These are phyloP conservation scores for Shiraia sp. DNA, from an alignment of 2,329 filamentous ascomycete genomes.

Conservation along the genomic window DNA sequence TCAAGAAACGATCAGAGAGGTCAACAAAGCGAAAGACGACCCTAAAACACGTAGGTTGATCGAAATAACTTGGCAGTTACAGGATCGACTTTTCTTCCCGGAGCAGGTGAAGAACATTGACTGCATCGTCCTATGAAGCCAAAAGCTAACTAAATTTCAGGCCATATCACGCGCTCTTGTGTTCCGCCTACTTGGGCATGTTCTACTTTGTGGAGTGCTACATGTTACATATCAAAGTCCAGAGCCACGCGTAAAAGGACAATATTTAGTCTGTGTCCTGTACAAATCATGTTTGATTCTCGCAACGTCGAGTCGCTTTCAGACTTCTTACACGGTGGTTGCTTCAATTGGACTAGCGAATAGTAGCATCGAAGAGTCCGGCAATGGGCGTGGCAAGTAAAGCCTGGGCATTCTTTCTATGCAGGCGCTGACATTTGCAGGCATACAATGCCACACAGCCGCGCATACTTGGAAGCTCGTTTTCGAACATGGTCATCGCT, in stretches of 20 bases:
- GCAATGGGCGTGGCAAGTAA: constrained; percentile 70
- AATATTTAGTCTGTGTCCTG: constrained; percentile 84
- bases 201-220: constrained; percentile 79
- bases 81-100: constrained; percentile 77
- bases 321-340: constrained; percentile 71
- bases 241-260: constrained; percentile 65
- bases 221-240: constrained; percentile 80
- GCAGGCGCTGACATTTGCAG: constrained; percentile 51
- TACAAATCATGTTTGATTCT: constrained; percentile 81
- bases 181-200: constrained; percentile 79
- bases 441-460: constrained; percentile 83
- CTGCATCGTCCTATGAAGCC: neutral
- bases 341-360: constrained; percentile 72
- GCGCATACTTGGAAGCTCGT: constrained; percentile 90
- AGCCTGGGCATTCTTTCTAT: neutral
- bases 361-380: constrained; percentile 69
- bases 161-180: constrained; percentile 44
- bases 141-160: constrained; percentile 5
- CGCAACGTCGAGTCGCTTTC: constrained; percentile 67
- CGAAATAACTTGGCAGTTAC: constrained; percentile 81
- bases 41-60: constrained; percentile 69
- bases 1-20: constrained; percentile 73
- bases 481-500: constrained; percentile 75
- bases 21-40: constrained; percentile 84
- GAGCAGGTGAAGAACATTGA: constrained; percentile 61